Base-by-base conservation (phyloP, 1,284 basidiomycete species). In the Coriolopsis trogii region DNA sequence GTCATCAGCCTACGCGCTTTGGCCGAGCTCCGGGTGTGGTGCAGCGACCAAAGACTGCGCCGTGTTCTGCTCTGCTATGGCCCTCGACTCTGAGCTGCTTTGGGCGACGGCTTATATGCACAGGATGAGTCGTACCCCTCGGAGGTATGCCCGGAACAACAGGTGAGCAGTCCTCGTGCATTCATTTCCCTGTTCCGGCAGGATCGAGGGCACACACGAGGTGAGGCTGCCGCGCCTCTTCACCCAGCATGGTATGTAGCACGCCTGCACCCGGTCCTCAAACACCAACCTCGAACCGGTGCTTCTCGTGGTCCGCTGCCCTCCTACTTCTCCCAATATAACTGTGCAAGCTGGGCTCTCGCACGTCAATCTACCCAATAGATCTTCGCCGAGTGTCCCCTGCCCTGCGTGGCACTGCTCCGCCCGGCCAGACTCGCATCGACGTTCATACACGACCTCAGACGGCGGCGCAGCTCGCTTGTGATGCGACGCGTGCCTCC, bases 131-230 rank as follows among this genome's bases (percentile, higher is more conserved):
- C 13, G 9, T 24, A 2, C 6, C 9, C 10, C 12, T 13, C 16
- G 25, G 13, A 29, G 30, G 9, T 29, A 9, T 13, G 18, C 38
- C 10, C 4, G 18, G 18, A 47, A 46, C 48, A 53, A 39, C 51
- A 45, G 47, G 51, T 41, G 21, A 26, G 46, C 53, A 41, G 48
- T 41, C 50, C 51, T 51, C 45, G 33, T 51, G 53, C 18, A 26
- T 24, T 38, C 23, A 40, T 15, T 5, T 25, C 15, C 21, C 26
- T 8, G 23, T 29, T 34, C 21, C 33, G 40, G 12, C 12, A 23
- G 28, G 49, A 46, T 36, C 29, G 23, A 45, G 51, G 56, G 56
- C 46, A n/a, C 29, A 26, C 52, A 58, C 56, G 56, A 49, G 56
- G 52, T 25, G 24, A n/a, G 9, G 24, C 10, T 23, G 42, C 42